Conservation (phyloP, 768 basidiomycete genomes). For the Pseudohyphozyma bogoriensis region DNA sequence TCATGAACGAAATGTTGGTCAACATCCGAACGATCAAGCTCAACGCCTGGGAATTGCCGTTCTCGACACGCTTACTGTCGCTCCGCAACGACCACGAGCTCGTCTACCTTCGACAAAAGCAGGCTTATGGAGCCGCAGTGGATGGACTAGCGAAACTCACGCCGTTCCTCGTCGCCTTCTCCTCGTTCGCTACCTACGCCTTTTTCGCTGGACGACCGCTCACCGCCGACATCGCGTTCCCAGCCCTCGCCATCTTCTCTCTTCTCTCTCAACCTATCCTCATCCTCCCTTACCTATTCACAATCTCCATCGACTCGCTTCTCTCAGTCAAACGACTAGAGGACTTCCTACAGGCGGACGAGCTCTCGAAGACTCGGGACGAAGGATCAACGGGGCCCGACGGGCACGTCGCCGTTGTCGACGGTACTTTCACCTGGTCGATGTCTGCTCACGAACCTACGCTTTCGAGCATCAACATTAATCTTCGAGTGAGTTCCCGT, state of each 20-base stretch:
- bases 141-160: neutral
- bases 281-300: neutral
- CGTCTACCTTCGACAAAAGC: neutral
- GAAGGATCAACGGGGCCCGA: neutral
- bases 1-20: neutral
- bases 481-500: neutral
- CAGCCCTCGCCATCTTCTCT: neutral
- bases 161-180: neutral
- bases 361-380: neutral
- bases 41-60: neutral
- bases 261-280: neutral
- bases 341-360: neutral
- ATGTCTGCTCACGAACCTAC: neutral
- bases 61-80: neutral
- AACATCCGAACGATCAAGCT: neutral
- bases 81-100: neutral
- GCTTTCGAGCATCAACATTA: neutral
- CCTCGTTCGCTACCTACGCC: neutral
- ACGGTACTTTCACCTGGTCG: neutral
- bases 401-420: neutral
- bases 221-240: neutral
- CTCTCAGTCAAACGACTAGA: neutral
- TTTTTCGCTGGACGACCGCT: neutral
- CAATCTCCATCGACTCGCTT: neutral
- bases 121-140: neutral